A percentile compares a stretch with the other conserved stretches of the same genome.
phyloP scores from a whole-genome alignment of 2,329 filamentous ascomycete genomes.

The Chaetothyriales sp. region DNA sequence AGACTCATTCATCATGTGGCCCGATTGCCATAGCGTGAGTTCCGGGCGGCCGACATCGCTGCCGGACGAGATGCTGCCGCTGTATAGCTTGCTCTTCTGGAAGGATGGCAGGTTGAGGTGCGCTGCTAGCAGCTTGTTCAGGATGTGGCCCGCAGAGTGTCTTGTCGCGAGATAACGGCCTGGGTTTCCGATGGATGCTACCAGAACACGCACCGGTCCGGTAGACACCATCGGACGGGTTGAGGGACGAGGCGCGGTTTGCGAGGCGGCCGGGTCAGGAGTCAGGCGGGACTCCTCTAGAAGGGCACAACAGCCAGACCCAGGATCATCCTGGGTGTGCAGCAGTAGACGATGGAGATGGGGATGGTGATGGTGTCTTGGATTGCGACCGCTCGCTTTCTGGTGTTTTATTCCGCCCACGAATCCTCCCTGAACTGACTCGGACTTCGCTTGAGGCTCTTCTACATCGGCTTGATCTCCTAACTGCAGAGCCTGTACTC shows the following conservation, averaged over 20 bases:
- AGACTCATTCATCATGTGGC: constrained; percentile 69
- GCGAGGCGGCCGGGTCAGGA: neutral
- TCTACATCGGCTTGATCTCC: no score
- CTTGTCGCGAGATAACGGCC: constrained; percentile 59
- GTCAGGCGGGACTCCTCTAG: neutral
- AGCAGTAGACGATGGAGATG: no score
- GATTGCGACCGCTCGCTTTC: no score
- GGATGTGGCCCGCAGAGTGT: constrained; percentile 74
- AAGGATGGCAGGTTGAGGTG: constrained; percentile 40
- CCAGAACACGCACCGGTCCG: constrained; percentile 43
- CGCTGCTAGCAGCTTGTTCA: constrained; percentile 47
- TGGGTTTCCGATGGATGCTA: constrained; percentile 81
- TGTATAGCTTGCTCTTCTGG: constrained; percentile 29
- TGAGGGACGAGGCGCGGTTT: neutral
- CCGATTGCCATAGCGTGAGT: constrained; percentile 58
- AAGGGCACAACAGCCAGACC: no score
- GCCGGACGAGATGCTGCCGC: constrained; percentile 38
- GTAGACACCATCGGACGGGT: neutral
- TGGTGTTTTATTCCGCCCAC: no score
- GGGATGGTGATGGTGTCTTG: no score
- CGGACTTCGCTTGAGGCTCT: no score
- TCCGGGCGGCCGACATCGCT: constrained; percentile 31
- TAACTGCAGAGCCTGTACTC: neutral
- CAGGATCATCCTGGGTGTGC: neutral
- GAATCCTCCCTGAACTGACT: no score